Percentiles rank a stretch among this genome's conserved stretches.
These are phyloP conservation scores for Cercospora sesami DNA, from an alignment of 2,329 filamentous ascomycete species.

Conservation along the genomic window DNA sequence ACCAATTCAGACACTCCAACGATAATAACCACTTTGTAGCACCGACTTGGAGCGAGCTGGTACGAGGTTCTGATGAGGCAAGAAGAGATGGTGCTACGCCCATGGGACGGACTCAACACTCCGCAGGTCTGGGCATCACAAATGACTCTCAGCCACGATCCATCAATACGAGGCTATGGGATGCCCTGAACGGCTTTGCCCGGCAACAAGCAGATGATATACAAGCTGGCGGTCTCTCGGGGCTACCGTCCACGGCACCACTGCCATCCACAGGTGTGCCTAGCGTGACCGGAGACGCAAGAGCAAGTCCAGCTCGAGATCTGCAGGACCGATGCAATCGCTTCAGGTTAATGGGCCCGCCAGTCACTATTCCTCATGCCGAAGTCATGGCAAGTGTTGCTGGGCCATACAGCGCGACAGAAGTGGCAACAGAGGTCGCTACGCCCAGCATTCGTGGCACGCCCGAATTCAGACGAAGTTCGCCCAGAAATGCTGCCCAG, in stretches of 20 bases:
- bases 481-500: conserved; percentile 11
- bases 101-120: neutral
- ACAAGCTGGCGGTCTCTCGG: conserved; percentile 29
- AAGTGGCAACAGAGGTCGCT: conserved; percentile 48
- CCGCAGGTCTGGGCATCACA: conserved; percentile 34
- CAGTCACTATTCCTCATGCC: conserved; percentile 32
- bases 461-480: conserved; percentile 37
- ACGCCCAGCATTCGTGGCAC: conserved; percentile 49
- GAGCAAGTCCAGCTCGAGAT: conserved; percentile 23
- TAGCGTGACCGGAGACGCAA: conserved; percentile 34
- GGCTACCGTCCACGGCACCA: conserved; percentile 26
- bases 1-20: conserved; percentile 10
- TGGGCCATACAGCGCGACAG: conserved; percentile 50
- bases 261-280: conserved; percentile 36
- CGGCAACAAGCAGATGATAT: conserved; percentile 34
- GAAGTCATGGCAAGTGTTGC: conserved; percentile 24
- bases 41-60: conserved; percentile 29
- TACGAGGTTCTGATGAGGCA: conserved; percentile 21
- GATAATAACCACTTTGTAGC: conserved; percentile 19
- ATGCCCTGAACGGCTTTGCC: conserved; percentile 40
- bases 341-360: conserved; percentile 32
- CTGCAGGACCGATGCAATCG: conserved; percentile 5
- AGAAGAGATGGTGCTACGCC: conserved; percentile 3
- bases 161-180: conserved; percentile 38
- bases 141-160: conserved; percentile 29